Base-by-base conservation (phyloP, 163 green algal genomes). In the Chlamydomonas reinhardtii region DNA sequence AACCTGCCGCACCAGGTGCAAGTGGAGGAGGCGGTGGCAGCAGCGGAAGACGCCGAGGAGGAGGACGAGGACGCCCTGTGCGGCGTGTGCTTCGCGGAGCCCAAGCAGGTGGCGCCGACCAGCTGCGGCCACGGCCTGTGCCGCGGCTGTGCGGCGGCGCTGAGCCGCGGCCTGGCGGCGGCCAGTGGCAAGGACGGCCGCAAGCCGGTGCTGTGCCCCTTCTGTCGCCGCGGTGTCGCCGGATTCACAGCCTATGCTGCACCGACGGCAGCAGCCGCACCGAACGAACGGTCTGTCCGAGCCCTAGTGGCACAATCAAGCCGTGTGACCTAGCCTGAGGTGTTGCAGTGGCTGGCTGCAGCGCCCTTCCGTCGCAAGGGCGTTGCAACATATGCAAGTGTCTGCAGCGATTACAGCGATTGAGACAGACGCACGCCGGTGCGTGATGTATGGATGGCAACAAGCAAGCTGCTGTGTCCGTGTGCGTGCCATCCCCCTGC, bases 111-210 rank as follows among this genome's bases (percentile, higher is more conserved):
- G 56, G 56, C 74, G 9, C 56, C 74, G 0, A 31, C 32, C 6
- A 56, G 56, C 32, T 82, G 74, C 56, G 20, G 74, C 24, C 74
- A 82, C 32, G 74, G 74, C 2, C 20, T 82, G 54, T 82, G 74
- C 56, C 31, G 31, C 56, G 29, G 22, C 32, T 82, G 74, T 54
- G 74, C 56, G 32, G 56, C 4, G 32, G 43, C 54, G 74, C 74
- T 82, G 74, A 72, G 74, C 34, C 31, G 74, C 11, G 74, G 20
- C 32, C 5, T 71, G 56, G 22, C 16, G n/a, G 16, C 31, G 15
- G 66, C 32, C 9, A 16, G 31, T 11, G 66, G 66, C 48, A 56
- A 56, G 31, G 31, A 31, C 32, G 19, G 69, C 20, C 32, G 16
- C 17, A 12, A 24, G 54, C 74, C 74, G 74, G 32, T 82, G 56